Evolutionary conservation across 768 basidiomycete genomes (phyloP), one percentile per base, ranked within the genome.

Genomic region (Tylopilus subfusipes): DNA sequence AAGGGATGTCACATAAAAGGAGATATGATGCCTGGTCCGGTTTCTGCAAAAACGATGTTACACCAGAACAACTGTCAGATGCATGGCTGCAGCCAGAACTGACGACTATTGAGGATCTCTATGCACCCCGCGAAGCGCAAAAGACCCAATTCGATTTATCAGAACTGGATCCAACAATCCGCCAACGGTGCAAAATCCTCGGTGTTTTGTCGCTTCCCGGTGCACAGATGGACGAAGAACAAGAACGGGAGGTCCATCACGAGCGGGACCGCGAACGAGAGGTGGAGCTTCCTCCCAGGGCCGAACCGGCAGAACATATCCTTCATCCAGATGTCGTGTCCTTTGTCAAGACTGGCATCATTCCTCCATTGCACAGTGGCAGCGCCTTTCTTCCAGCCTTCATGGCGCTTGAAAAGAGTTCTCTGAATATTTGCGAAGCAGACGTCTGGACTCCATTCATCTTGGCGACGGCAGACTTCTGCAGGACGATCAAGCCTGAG

Each of bases 21-120:
- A 49, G 63, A 29, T 27, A 51, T 8, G 24, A 46, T 2, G 52
- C 63, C 16, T 67, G 60, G 65, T 39, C 44, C 0, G 31, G 40
- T 7, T 64, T 60, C 29, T 38, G 50, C 6, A 14, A 21, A 0
- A 2, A 33, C 1, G 22, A 48, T 2, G 18, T 54, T 5, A 34
- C 53, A 7, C 3, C 40, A 12, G 18, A 36, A 5, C 21, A 48
- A 14, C 18, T 48, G 33, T 16, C 33, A 2, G 22, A 48, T 12
- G 47, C 16, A 36, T 48, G 33, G 47, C 47, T 36, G 10, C 47
- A 48, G 33, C 47, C 33, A 2, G 42, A 48, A 5, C 22, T 18
- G 2, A 22, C n/a, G 18, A 25, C 18, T 22, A 8, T 33, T 48
- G 8, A 22, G 1, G 33, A 48, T 8, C 21, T 48, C 6, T 48